Evolutionary conservation across 1,139 yeast species (phyloP).

Genomic region (Candida sp.): DNA sequence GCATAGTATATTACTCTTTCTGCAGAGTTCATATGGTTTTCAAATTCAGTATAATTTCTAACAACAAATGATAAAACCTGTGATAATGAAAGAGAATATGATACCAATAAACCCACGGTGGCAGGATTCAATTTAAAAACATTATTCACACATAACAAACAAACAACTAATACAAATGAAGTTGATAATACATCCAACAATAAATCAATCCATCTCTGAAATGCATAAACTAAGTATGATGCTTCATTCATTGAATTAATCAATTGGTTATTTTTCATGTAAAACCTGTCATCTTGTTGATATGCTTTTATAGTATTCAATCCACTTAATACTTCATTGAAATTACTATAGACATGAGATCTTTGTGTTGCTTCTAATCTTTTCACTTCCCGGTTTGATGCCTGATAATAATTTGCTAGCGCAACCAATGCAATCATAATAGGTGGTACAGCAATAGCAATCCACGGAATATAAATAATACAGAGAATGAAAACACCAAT

Average conservation of each 20-base stretch:
- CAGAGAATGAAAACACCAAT: constrained; percentile 67
- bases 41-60: constrained; percentile 65
- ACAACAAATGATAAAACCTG: constrained; percentile 43
- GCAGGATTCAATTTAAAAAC: constrained; percentile 63
- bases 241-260: constrained; percentile 74
- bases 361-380: constrained; percentile 77
- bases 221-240: constrained; percentile 60
- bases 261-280: constrained; percentile 43
- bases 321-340: constrained; percentile 75
- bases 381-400: constrained; percentile 77
- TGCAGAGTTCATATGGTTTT: constrained; percentile 81
- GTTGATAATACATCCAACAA: constrained; percentile 59
- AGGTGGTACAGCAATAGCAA: constrained; percentile 47
- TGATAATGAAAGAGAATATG: constrained; percentile 55
- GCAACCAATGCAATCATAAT: constrained; percentile 30
- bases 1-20: constrained; percentile 80
- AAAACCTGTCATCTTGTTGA: constrained; percentile 47
- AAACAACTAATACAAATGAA: constrained; percentile 43
- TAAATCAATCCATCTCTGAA: constrained; percentile 78
- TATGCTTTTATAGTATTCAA: constrained; percentile 73
- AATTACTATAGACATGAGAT: constrained; percentile 72
- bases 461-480: constrained; percentile 72
- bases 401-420: constrained; percentile 53
- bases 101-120: constrained; percentile 67
- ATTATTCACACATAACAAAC: constrained; percentile 63